Percentiles rank a stretch among this genome's conserved stretches.
These are phyloP conservation scores for Neurospora pannonica DNA, from an alignment of 495 filamentous ascomycete species.

Conservation along the genomic window DNA sequence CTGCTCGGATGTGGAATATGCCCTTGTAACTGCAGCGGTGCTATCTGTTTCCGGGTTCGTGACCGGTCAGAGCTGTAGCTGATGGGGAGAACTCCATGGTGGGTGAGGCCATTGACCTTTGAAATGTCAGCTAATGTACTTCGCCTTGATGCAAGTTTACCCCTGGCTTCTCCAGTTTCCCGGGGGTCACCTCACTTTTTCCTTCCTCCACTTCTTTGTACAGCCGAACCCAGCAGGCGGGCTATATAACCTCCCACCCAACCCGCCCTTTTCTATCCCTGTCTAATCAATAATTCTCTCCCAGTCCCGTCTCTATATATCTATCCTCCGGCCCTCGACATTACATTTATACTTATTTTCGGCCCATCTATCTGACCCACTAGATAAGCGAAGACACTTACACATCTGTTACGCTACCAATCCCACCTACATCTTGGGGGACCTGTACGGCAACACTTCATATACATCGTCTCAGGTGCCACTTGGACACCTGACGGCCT, in stretches of 20 bases:
- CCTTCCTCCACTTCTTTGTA: background rate
- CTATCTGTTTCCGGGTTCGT: background rate
- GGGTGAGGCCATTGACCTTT: background rate
- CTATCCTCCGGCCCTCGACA: background rate
- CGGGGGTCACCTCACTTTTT: background rate
- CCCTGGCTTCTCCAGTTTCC: background rate
- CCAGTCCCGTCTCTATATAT: background rate
- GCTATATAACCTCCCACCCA: background rate
- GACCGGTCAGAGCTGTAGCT: background rate
- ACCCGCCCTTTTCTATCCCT: background rate
- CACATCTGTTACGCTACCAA: background rate
- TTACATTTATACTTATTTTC: background rate
- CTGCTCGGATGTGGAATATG: background rate
- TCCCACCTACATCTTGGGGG: background rate
- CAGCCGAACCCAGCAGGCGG: background rate
- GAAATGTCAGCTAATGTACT: background rate
- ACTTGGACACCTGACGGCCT: background rate
- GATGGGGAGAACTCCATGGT: background rate
- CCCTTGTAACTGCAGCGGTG: background rate
- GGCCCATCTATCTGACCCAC: background rate
- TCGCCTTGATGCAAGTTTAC: background rate
- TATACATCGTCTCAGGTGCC: background rate
- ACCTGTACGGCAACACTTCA: background rate
- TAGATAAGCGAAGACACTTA: background rate
- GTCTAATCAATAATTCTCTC: background rate